A percentile compares a stretch with the other conserved stretches of the same genome.
phyloP scores from a whole-genome alignment of 2,329 filamentous ascomycete species.

The Phyllosticta ampelicida region DNA sequence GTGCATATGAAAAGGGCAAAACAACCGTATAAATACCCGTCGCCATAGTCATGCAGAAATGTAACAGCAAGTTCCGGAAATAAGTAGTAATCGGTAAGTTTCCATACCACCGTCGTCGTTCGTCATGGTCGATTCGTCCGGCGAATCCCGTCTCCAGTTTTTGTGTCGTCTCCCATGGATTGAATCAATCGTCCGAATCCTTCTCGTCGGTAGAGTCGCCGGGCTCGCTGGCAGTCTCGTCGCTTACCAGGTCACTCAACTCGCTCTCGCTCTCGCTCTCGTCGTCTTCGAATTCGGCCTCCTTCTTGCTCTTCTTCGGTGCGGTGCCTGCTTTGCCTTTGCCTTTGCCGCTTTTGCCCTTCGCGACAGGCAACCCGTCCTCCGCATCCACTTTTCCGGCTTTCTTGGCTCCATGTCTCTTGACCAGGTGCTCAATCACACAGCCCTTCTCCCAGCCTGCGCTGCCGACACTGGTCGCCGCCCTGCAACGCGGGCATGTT shows the following conservation, averaged over 20 bases:
- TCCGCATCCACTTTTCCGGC: conserved; percentile 16
- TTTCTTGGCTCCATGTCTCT: conserved; percentile 45
- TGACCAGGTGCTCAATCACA: conserved; percentile 53
- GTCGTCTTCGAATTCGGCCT: neutral
- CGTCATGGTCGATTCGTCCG: neutral
- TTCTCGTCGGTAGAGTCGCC: neutral
- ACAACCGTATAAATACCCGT: neutral
- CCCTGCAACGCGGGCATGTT: conserved; percentile 48
- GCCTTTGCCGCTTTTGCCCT: neutral
- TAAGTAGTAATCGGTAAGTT: neutral
- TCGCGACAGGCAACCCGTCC: neutral
- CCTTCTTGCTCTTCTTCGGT: neutral
- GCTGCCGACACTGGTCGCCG: conserved; percentile 49
- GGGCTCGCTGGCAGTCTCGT: neutral
- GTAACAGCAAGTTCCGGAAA: neutral
- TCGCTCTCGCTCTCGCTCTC: neutral
- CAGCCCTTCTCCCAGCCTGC: conserved; percentile 54
- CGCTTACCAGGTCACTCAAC: conserved; percentile 6
- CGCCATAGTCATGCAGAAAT: neutral
- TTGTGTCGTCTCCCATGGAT: neutral
- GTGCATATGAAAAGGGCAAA: neutral
- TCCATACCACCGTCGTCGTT: neutral
- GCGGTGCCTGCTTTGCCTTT: neutral
- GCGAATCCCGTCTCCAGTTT: neutral
- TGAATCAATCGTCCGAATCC: neutral